Conservation (phyloP, 2,329 filamentous ascomycete species). For the Phialemoniopsis sp. region DNA sequence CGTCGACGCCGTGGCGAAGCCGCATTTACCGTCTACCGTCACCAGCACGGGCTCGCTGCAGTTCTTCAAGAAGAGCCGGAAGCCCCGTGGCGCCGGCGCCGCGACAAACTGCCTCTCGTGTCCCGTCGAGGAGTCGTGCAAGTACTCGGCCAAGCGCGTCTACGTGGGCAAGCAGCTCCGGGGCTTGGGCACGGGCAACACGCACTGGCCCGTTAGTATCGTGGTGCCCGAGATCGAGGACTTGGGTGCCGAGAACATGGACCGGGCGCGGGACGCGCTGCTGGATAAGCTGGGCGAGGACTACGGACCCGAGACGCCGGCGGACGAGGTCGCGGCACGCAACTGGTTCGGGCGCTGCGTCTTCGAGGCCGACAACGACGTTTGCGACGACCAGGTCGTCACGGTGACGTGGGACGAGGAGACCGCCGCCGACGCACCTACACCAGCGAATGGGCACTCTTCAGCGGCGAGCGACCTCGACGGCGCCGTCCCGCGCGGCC, state of each 20-base stretch:
- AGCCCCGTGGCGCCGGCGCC: conserved; percentile 67
- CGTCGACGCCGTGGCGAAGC: conserved; percentile 30
- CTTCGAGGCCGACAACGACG: conserved; percentile 88
- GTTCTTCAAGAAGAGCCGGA: conserved; percentile 71
- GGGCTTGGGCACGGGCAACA: conserved; percentile 61
- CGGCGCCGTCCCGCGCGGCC: conserved; percentile 21
- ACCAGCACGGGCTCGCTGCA: conserved; percentile 73
- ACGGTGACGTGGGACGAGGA: conserved; percentile 79
- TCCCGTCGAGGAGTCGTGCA: conserved; percentile 68
- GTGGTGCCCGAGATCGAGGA: conserved; percentile 93
- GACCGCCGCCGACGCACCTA: too few species aligned
- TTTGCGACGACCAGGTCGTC: conserved; percentile 89
- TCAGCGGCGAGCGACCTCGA: too few species aligned
- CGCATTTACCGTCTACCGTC: conserved; percentile 74
- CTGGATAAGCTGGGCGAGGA: conserved; percentile 39
- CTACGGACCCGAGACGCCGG: conserved; percentile 45
- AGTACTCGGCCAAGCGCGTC: conserved; percentile 80
- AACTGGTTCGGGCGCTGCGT: conserved; percentile 95
- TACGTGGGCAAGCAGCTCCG: conserved; percentile 63
- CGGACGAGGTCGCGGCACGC: conserved; percentile 39
- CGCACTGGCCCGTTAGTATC: conserved; percentile 79
- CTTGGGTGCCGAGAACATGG: conserved; percentile 37
- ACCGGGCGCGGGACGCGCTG: conserved; percentile 41
- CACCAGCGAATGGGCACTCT: too few species aligned
- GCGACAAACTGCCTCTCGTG: conserved; percentile 80